Base-by-base conservation (phyloP, 257 asterid genomes). In the Lycium ferocissimum region DNA sequence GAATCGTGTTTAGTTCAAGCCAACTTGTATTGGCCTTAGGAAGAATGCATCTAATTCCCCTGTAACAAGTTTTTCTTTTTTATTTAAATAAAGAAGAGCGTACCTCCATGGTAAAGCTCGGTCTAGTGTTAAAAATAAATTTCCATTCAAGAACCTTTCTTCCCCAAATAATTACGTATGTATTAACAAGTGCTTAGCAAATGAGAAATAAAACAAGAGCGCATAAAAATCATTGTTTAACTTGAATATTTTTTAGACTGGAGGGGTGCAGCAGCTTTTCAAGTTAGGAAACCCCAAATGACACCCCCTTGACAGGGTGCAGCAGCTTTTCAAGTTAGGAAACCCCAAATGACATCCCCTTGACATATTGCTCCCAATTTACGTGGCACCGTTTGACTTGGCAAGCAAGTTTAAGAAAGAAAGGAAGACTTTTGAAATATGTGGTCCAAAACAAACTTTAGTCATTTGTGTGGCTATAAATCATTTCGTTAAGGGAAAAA, bases 1-100 rank as follows among this genome's bases (percentile, higher is more conserved):
- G 63, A 59, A 17, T 53, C 56, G 81, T 86, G n/a, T 18, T 69
- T 83, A 67, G 73, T 11, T 69, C 79, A 69, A 35, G 15, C 65
- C 13, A 51, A 35, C 49, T 47, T 53, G 53, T 35, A 53, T 70
- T 54, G 67, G 58, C 62, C n/a, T 43, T 10, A 17, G 69, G 6
- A 83, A 35, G 13, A 45, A 65, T 62, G 62, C 59, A 73, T 12
- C 37, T 20, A 45, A 47, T 49, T 47, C 61, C 81, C 57, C 81
- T 47, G 10, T 47, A 73, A 73, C 12, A 6, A 47, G 37, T 9
- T n/a, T 73, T 45, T 73, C 80, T n/a, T 71, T 72, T 49, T 45
- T 45, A n/a, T 72, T 43, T 9, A 45, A 73, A 73, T 73, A 49
- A 73, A 47, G 37, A 47, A 47, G 7, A 69, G 59, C 59, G 2